Conservation (phyloP, 257 asterid species). For the Thymus quinquecostatus region DNA sequence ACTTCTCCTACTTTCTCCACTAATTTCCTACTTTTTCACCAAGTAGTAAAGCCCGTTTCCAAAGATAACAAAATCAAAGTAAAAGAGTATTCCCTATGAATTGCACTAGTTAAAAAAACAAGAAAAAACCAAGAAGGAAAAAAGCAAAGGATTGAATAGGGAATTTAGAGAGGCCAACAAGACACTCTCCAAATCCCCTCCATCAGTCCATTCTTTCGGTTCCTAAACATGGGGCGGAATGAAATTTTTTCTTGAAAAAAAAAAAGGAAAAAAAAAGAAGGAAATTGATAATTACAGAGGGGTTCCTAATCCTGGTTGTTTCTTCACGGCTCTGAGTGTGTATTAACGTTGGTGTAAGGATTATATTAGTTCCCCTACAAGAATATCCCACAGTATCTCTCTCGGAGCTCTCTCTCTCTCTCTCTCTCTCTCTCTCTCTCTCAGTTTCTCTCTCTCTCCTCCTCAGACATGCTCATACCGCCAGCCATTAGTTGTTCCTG, state of each 20-base stretch:
- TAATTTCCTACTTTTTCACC: neutral
- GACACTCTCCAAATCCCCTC: conserved; percentile 81
- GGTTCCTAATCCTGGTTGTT: conserved; percentile 10
- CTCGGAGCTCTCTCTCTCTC: conserved; percentile 31
- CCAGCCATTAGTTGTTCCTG: conserved; percentile 5
- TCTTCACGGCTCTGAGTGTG: conserved; percentile 19
- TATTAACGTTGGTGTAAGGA: conserved; percentile 30
- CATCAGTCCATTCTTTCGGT: conserved; percentile 61
- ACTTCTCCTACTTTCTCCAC: conserved; percentile 23
- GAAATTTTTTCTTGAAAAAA: neutral
- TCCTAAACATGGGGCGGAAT: conserved; percentile 51
- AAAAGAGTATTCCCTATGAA: neutral
- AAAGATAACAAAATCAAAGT: neutral
- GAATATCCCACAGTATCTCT: conserved; percentile 62
- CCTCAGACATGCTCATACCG: conserved; percentile 1
- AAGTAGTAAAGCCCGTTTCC: neutral
- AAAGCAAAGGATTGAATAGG: conserved; percentile 31
- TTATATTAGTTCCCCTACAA: conserved; percentile 30
- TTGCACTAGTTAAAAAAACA: neutral
- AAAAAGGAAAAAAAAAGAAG: neutral
- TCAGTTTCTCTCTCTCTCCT: neutral
- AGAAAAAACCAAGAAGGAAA: neutral
- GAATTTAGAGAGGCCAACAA: conserved; percentile 78
- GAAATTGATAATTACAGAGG: neutral
- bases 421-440: conserved; percentile 27